Base-by-base conservation (phyloP, 83 land plant genomes). In the Isoetes engelmannii region DNA sequence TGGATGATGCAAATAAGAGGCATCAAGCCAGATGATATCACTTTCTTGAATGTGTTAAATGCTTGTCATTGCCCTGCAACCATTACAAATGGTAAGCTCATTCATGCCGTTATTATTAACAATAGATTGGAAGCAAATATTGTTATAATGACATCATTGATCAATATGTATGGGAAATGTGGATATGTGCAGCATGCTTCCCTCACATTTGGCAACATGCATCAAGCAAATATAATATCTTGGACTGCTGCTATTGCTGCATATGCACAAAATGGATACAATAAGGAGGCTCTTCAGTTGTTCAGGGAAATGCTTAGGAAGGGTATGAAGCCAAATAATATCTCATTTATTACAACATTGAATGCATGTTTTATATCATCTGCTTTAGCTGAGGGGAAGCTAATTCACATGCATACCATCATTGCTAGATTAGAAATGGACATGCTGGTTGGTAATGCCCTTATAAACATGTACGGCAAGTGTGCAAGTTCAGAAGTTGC, bases 211-310 rank as follows among this genome's bases (percentile, higher is more conserved):
- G n/a, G n/a, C n/a, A n/a, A n/a, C n/a, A n/a, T n/a, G n/a, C n/a
- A n/a, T n/a, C n/a, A n/a, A n/a, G n/a, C n/a, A n/a, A n/a, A n/a
- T n/a, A 6, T 21, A 7, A 15, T 58, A 15, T 58, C 61, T 5
- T 58, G 61, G 61, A 58, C 15, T 15, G 6, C 20, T 15, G 13
- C 15, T 7, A 58, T 58, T 21, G 6, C 61, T 7, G 61, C 6
- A 15, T 58, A 58, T 58, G 61, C 61, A 15, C 61, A 15, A 21
- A 58, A 58, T 58, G 61, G 61, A 21, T 21, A 58, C 20, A 15
- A 7, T 21, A 7, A 7, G 12, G 12, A 15, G 61, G 61, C 61
- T 7, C 6, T 58, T 6, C 12, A 58, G 15, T 6, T 58, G 20
- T 58, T 58, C 61, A 7, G 61, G 61, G 15, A 15, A 7, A 58